Evolutionary conservation across 352 stramenopile genomes (phyloP).

Genomic region (Globisporangium cederbergense): DNA sequence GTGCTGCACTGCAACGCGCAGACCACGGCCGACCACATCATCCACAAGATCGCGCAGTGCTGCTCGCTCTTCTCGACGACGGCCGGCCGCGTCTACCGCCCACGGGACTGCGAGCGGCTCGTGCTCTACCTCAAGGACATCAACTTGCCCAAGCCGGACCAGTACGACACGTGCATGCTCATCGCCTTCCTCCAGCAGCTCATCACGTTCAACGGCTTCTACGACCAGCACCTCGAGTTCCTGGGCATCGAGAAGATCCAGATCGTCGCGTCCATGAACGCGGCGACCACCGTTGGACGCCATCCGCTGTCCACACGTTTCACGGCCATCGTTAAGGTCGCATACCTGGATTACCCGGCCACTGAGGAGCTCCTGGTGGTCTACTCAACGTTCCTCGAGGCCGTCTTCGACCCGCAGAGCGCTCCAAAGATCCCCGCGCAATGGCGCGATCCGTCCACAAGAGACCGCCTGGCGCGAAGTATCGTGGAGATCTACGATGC

Average conservation of each 20-base stretch:
- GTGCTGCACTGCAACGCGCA: constrained; percentile 94
- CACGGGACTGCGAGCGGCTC: constrained; percentile 88
- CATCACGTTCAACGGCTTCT: constrained; percentile 95
- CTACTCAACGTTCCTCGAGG: constrained; percentile 89
- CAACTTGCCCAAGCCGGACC: constrained; percentile 93
- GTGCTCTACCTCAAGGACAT: constrained; percentile 97
- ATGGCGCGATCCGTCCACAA: constrained; percentile 52
- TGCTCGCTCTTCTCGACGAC: constrained; percentile 92
- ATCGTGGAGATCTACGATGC: constrained; percentile 92
- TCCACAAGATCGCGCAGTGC: constrained; percentile 93
- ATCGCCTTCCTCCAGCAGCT: constrained; percentile 96
- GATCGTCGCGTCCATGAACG: constrained; percentile 94
- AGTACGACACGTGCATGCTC: constrained; percentile 96
- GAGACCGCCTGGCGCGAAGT: constrained; percentile 79
- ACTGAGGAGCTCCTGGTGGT: constrained; percentile 87
- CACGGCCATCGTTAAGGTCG: constrained; percentile 92
- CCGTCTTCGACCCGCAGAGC: constrained; percentile 48
- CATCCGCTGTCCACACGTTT: constrained; percentile 92
- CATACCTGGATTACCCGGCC: constrained; percentile 92
- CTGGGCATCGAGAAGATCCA: constrained; percentile 92
- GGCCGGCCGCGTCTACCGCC: constrained; percentile 90
- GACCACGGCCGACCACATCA: constrained; percentile 92
- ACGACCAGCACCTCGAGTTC: constrained; percentile 94
- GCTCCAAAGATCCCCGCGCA: constrained; percentile 35
- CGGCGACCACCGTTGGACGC: constrained; percentile 89